phyloP scores from a whole-genome alignment of 257 asterid species.

The Forsythia suspensa region DNA sequence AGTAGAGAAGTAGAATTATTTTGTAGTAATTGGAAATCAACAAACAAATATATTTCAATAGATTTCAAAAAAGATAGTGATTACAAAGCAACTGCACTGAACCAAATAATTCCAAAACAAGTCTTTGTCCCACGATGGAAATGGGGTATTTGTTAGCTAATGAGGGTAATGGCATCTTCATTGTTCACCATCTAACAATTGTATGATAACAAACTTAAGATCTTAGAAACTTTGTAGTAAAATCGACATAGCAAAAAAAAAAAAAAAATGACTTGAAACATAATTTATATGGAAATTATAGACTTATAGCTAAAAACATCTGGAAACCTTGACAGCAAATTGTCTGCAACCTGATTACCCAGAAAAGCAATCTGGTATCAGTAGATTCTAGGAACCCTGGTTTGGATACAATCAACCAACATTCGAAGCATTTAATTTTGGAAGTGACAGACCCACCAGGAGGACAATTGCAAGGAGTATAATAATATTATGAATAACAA shows the following conservation, averaged over 20 bases:
- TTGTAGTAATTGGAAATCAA: not conserved
- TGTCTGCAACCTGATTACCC: not conserved
- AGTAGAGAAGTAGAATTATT: not conserved
- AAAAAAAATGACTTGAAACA: not conserved
- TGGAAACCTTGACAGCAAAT: not conserved
- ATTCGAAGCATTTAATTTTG: not conserved
- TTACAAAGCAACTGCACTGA: too few relatives aligned
- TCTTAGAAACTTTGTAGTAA: not conserved
- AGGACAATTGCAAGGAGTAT: not conserved
- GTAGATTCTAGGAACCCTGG: not conserved
- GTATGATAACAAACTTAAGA: too few relatives aligned
- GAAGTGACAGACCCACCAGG: not conserved
- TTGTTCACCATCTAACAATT: not conserved
- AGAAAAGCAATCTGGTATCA: not conserved
- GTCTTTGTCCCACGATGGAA: not conserved
- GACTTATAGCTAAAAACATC: not conserved
- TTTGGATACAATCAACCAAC: not conserved
- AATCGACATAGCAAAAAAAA: too few relatives aligned
- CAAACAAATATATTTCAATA: too few relatives aligned
- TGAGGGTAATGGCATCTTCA: not conserved
- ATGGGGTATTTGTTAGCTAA: not conserved
- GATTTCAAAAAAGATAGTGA: too few relatives aligned
- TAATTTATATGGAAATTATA: not conserved
- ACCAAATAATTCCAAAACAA: too few relatives aligned
- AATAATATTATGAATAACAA: not conserved